Evolutionary conservation across 805 yeast species (phyloP), one percentile per base, ranked within the genome.

Genomic region (Candida yuanshanica): DNA sequence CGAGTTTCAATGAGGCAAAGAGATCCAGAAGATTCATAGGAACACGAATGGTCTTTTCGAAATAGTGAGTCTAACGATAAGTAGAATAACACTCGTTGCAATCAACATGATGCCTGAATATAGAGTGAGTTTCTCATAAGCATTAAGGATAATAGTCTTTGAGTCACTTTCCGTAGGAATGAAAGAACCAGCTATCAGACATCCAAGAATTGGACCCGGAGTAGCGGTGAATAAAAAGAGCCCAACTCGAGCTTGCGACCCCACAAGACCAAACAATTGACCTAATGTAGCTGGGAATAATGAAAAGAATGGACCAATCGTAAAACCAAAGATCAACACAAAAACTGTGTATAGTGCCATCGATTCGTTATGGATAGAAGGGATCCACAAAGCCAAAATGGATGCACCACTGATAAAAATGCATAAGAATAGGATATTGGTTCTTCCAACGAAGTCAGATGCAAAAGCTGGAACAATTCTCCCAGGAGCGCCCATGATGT

Each of bases 121-220:
- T 11, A 50, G 35, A 3, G 43, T 36, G 13, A 53, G 36, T 23
- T 49, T 50, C 18, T 42, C 42, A 29, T 37, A 53, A 8, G 50
- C 33, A 18, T 44, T 11, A n/a, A 53, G 11, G 14, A 50, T 35
- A 20, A 33, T 42, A 10, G 35, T 12, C 1, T 34, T 35, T 10
- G 36, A n/a, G 1, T 45, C 37, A 4, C 43, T 34, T 4, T 44
- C 46, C 13, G 21, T 26, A 0, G 54, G 54, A 14, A 53, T 51
- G 44, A 53, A 53, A 5, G 51, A 46, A 2, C 57, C 57, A 20
- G 54, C 51, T 18, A 53, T 51, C 20, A 52, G 10, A 36, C 51
- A 47, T 2, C 57, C 57, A 5, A 52, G 20, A 9, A 53, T 43
- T 1, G 57, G 56, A 2, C 55, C 57, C 5, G 56, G 57, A 4